These are phyloP conservation scores for Rhodotorula sp. DNA, from an alignment of 1,284 basidiomycete genomes.

Conservation along the genomic window DNA sequence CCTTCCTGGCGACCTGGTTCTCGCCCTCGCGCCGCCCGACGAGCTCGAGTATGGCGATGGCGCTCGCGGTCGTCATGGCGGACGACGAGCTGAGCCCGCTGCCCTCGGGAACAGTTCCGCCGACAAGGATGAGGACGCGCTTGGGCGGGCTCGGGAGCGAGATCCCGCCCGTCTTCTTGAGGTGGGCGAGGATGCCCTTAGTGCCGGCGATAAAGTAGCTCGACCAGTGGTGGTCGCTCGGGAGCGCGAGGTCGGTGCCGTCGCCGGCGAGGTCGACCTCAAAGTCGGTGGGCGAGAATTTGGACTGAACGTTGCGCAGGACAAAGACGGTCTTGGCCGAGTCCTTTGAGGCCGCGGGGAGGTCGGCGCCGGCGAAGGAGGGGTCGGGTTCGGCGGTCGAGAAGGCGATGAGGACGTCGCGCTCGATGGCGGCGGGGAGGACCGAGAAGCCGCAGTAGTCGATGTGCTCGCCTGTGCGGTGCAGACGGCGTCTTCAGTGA, in stretches of 20 bases:
- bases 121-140: slow-evolving; percentile 44
- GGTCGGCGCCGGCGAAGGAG: background rate
- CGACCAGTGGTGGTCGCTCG: slow-evolving; percentile 73
- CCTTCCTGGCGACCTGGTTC: slow-evolving; percentile 63
- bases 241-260: slow-evolving; percentile 64
- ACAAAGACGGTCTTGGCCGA: slow-evolving; percentile 33
- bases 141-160: slow-evolving; percentile 1
- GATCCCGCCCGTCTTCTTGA: slow-evolving; percentile 42
- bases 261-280: slow-evolving; percentile 55
- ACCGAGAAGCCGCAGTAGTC: slow-evolving; percentile 70
- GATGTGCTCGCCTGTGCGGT: slow-evolving; percentile 73
- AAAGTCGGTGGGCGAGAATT: slow-evolving; percentile 58
- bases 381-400: slow-evolving; percentile 56
- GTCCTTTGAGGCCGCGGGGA: background rate
- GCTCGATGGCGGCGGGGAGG: slow-evolving; percentile 78
- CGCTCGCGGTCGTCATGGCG: slow-evolving; percentile 80
- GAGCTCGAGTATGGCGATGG: slow-evolving; percentile 65
- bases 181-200: slow-evolving; percentile 70
- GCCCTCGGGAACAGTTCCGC: slow-evolving; percentile 76
- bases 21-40: slow-evolving; percentile 66
- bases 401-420: slow-evolving; percentile 77
- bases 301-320: slow-evolving; percentile 60
- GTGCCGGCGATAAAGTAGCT: slow-evolving; percentile 83
- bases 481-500: too few species aligned
- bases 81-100: slow-evolving; percentile 76